Evolutionary conservation across 1,139 yeast genomes (phyloP).

Genomic region (Protomyces lactucae-debilis): DNA sequence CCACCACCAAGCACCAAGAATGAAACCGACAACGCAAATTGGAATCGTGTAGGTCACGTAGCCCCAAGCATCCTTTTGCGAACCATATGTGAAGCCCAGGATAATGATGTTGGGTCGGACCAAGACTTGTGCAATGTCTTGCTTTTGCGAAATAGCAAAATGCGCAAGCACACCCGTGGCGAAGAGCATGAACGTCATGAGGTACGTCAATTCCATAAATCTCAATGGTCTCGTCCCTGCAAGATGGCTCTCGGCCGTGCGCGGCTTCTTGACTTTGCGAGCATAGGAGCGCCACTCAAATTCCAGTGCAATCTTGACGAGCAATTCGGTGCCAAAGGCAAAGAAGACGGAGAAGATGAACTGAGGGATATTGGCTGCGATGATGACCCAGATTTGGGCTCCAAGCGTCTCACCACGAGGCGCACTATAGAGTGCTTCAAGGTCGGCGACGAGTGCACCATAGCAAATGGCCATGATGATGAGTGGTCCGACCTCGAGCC

Average conservation of each 20-base stretch:
- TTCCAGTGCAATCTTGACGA: background rate
- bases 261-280: background rate
- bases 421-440: background rate
- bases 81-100: slow-evolving; percentile 1
- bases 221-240: background rate
- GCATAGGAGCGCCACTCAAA: slow-evolving; percentile 3
- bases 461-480: background rate
- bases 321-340: slow-evolving; percentile 1
- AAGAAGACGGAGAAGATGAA: slow-evolving; percentile 5
- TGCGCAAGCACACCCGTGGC: background rate
- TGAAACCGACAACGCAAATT: background rate
- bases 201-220: background rate
- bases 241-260: background rate
- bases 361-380: slow-evolving; percentile 12
- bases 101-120: slow-evolving; percentile 1
- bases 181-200: background rate
- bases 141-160: slow-evolving; percentile 9
- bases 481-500: background rate
- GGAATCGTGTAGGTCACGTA: background rate
- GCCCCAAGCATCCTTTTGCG: slow-evolving; percentile 2
- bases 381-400: background rate
- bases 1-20: background rate
- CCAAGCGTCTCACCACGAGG: slow-evolving; percentile 6
- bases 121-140: slow-evolving; percentile 3
- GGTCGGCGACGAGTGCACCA: background rate